Percentiles rank a stretch among this genome's conserved stretches.
Evolutionary conservation across 805 yeast genomes (phyloP).

Genomic region (Teunomyces atbi): DNA sequence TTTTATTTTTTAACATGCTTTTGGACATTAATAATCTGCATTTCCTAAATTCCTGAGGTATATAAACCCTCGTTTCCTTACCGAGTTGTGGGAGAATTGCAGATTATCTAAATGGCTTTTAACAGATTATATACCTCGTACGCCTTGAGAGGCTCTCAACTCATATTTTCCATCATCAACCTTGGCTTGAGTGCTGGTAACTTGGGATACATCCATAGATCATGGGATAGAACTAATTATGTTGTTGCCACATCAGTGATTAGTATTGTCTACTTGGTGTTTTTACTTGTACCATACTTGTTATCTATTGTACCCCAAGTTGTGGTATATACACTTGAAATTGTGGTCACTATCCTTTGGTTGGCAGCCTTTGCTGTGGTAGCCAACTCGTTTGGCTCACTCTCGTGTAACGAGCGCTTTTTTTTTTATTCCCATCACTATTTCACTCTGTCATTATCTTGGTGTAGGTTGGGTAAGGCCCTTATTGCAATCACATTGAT

Average conservation of each 20-base stretch:
- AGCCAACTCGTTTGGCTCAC: slow-evolving; percentile 19
- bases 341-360: slow-evolving; percentile 19
- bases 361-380: slow-evolving; percentile 20
- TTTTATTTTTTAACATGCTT: neutral
- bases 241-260: slow-evolving; percentile 13
- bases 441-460: slow-evolving; percentile 1
- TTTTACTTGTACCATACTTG: slow-evolving; percentile 8
- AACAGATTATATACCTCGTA: neutral
- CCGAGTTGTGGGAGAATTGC: too few relatives aligned
- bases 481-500: slow-evolving; percentile 19
- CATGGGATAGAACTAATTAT: slow-evolving; percentile 9
- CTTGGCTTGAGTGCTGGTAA: slow-evolving; percentile 17
- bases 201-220: neutral
- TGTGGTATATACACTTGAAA: slow-evolving; percentile 14
- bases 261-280: slow-evolving; percentile 5
- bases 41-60: neutral
- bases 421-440: neutral
- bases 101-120: neutral
- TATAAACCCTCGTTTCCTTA: neutral
- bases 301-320: slow-evolving; percentile 11
- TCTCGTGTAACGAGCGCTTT: slow-evolving; percentile 5
- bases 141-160: slow-evolving; percentile 11
- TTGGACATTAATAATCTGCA: neutral
- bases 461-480: slow-evolving; percentile 22
- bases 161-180: slow-evolving; percentile 13